Base-by-base conservation (phyloP, 768 basidiomycete genomes). In the Gautieria morchelliformis region DNA sequence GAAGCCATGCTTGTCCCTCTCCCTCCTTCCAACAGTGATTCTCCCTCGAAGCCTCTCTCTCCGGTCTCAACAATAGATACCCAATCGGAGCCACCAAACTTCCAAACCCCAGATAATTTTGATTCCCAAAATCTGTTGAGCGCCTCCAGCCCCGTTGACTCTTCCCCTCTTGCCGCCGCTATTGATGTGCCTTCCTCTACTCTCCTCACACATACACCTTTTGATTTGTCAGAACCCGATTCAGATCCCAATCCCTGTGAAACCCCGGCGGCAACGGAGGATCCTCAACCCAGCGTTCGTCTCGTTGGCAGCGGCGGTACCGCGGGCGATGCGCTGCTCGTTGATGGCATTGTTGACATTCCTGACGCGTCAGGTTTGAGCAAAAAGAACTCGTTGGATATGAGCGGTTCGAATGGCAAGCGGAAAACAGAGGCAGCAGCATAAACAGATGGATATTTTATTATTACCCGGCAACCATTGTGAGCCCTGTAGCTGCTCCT, bases 231-330 rank as follows among this genome's bases (percentile, higher is more conserved):
- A 33, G 27, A 22, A 3, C 48, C 5, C 27, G 12, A 30, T 17
- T 49, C 24, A 33, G 27, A 22, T 19, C 48, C 5, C 27, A 27
- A 30, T 17, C n/a, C 27, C 48, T 17, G 1, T 11, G 24, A 14
- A 24, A 10, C 48, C 48, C 48, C 8, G 48, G 48, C 22, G 32
- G 42, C 20, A 22, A n/a, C 1, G 32, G 48, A 49, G 48, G 51
- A 52, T 15, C 19, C 73, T 19, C 73, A 75, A 47, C 69, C 74
- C 11, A 82, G 80, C 12, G 75, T 85, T 52, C 78, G 81, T 45
- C 66, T 85, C 14, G 76, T 85, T n/a, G 83, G 82, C 19, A 78
- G 75, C 2, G 77, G 78, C 19, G 80, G 80, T 17, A 68, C 71
- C 22, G 65, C 70, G 32, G 81, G 80, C 20, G 40, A 62, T 27